These are phyloP conservation scores for Babjeviella inositovora DNA, from an alignment of 805 yeast species.

Conservation along the genomic window DNA sequence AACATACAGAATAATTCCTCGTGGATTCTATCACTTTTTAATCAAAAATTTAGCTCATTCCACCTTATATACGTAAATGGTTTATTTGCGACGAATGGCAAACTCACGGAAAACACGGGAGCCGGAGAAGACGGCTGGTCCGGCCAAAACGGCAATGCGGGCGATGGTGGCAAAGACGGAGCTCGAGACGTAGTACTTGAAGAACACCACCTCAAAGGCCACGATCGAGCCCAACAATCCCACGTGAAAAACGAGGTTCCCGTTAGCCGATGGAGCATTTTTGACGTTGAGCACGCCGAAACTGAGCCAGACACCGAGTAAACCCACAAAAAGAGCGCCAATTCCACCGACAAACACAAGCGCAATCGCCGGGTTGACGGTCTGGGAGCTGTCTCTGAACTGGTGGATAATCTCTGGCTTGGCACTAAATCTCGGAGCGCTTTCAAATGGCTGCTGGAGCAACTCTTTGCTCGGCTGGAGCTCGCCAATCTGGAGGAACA, in stretches of 20 bases:
- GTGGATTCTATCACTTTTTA: too few species aligned
- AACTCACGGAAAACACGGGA: constrained; percentile 45
- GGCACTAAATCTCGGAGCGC: constrained; percentile 22
- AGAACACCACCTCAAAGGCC: constrained; percentile 34
- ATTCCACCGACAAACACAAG: constrained; percentile 28
- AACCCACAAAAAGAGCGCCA: constrained; percentile 18
- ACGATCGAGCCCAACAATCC: constrained; percentile 30
- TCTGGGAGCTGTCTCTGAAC: constrained; percentile 37
- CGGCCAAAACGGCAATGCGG: constrained; percentile 27
- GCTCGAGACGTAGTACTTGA: constrained; percentile 40
- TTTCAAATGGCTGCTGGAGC: constrained; percentile 8
- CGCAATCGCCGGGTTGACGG: constrained; percentile 36
- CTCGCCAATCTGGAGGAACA: constrained; percentile 10
- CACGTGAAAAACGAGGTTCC: constrained; percentile 14
- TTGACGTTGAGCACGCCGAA: constrained; percentile 12
- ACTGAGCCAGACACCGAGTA: constrained; percentile 26
- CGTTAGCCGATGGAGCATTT: constrained; percentile 14
- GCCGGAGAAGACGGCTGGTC: constrained; percentile 44
- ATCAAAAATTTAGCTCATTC: constrained; percentile 2
- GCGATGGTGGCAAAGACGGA: constrained; percentile 44
- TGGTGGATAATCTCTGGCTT: constrained; percentile 48
- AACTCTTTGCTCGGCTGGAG: constrained; percentile 13
- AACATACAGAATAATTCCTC: too few species aligned
- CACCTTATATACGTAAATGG: too few species aligned
- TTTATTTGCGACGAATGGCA: constrained; percentile 12